Base-by-base conservation (phyloP, 331 rosid species). In the Ulmus americana region DNA sequence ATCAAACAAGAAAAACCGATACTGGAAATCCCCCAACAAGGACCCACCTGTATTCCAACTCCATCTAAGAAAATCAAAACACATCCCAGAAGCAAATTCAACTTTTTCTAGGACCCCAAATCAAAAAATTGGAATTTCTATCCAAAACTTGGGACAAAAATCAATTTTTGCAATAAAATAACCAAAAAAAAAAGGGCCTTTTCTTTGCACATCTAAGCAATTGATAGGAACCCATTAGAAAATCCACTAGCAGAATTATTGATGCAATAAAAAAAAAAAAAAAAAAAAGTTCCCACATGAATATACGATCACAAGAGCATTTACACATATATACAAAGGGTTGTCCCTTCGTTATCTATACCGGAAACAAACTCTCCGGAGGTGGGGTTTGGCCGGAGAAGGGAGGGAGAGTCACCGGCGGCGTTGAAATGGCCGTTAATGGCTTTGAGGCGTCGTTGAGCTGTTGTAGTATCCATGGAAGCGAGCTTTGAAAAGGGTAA, bases 361-460 rank as follows among this genome's bases (percentile, higher is more conserved):
- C 98, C 97, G 45, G 71, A 71, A 42, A 70, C 63, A 65, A 94
- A 90, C 79, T 94, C 95, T 79, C 68, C 91, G 66, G 95, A 78
- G 46, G 98, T 87, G 28, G 83, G 76, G 39, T 79, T 86, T 0
- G 77, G 63, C 13, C 69, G 90, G 69, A 94, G 86, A 74, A 71
- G 77, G 50, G 90, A 78, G 8, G 64, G 14, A 40, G 83, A 59
- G n/a, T 83, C 85, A 7, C 71, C 73, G 77, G 68, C 13, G 68
- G 86, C 7, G 78, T 56, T 20, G 49, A 94, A 81, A 77, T 94
- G 97, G 47, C 57, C 47, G 59, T 82, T 65, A 65, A 94, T 84
- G 22, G 91, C 83, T 67, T 61, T 57, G 8, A 90, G 80, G 61
- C 98, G 97, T 67, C 97, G 95, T 44, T 77, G 86, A 20, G 91